Base-by-base conservation (phyloP, 768 basidiomycete species). In the Tylopilus intermedius region DNA sequence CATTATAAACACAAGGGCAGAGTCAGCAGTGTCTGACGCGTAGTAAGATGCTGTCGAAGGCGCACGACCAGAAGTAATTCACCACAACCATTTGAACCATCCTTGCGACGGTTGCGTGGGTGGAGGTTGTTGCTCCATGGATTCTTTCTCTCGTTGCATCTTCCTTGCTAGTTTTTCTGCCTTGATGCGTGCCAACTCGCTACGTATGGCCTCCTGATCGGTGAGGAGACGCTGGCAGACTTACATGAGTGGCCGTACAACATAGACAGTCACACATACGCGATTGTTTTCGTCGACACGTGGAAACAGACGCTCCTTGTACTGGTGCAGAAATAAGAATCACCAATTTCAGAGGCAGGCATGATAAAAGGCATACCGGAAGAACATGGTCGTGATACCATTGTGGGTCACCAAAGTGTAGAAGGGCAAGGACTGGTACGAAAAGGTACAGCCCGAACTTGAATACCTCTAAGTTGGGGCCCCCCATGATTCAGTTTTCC, bases 371-470 rank as follows among this genome's bases (percentile, higher is more conserved):
- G 57, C 82, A 51, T 66, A 90, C 87, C 8, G 91, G 90, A 33
- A 88, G 71, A 53, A 94, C 90, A 59, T 89, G 76, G 45, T 76
- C 72, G 50, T 79, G 76, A 63, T 93, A 94, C 91, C 91, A 94
- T 39, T 86, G 81, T 5, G 90, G 89, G 67, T 93, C 88, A 41
- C 91, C 90, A 63, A 89, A 93, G 69, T 92, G 87, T 46, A 91
- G 72, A 63, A 94, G 79, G 22, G 88, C 84, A 43, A 79, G 72
- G 52, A 94, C 81, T 9, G 91, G 91, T 53, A 91, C 83, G 61
- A 90, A 90, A 51, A 94, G 82, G 68, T 94, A 93, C 15, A 91
- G 70, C 4, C 82, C 82, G 61, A 94, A 94, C 72, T 92, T 93
- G 83, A 93, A 90, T 15, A 93, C 79, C 69, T 94, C 91, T 49